Evolutionary conservation across 2,329 filamentous ascomycete genomes (phyloP), one percentile per base, ranked within the genome.

Genomic region (Hypoxylon sp.): DNA sequence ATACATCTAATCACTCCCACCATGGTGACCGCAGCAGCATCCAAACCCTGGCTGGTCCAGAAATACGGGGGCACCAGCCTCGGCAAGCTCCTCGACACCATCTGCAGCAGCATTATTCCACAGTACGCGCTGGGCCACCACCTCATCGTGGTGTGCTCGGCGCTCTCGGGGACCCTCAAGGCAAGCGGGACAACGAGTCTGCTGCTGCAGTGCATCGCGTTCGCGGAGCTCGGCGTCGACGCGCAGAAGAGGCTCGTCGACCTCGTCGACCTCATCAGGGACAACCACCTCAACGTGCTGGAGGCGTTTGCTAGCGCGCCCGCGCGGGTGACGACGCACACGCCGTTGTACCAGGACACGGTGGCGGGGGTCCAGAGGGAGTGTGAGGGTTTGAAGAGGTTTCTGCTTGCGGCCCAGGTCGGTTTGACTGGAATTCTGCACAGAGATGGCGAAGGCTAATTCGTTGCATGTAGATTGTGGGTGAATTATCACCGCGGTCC

Each of bases 21-120:
- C 49, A 67, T 68, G 68, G 64, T 65, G 24, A 65, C 62, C 7
- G 64, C 56, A 30, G 64, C 51, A n/a, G 49, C 51, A 34, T 52
- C 54, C 41, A 72, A 65, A 67, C 72, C 71, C 30, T 88, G 85
- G 85, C 81, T 87, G 4, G 84, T 88, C 51, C 85, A 87, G 71
- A 88, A 87, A 79, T 87, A 86, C 73, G 85, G 85, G 32, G 85
- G 85, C 11, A 88, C 85, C 37, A 85, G 83, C 67, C 78, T 88
- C 32, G 85, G 85, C 62, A 87, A 87, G 72, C 82, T 86, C 64
- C 78, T 84, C 60, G 79, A 80, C 68, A 84, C 84, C 72, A 83
- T 87, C 46, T 68, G 68, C 64, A 51, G 60, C 56, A 60, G n/a
- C 55, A 77, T 72, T 51, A 73, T 72, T 6, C 71, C 71, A 2